phyloP scores from a whole-genome alignment of 1,139 yeast genomes.

The Arxiozyma heterogenica region DNA sequence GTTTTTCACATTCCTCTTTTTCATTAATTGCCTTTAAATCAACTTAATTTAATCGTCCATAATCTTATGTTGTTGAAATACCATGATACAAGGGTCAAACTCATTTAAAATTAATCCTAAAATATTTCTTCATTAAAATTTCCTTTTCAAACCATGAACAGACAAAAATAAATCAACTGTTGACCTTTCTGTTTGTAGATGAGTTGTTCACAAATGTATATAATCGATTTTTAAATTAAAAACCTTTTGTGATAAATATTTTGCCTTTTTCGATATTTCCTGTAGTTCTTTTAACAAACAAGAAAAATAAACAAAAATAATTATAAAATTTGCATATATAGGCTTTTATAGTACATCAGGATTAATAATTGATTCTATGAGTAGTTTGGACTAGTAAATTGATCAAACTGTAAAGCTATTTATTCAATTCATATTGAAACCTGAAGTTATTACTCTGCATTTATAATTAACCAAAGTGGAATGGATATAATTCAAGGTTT shows the following conservation, averaged over 20 bases:
- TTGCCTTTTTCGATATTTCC: neutral
- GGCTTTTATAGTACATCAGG: too few relatives aligned
- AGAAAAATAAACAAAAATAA: too few relatives aligned
- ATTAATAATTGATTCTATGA: too few relatives aligned
- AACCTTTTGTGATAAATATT: neutral
- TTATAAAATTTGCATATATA: too few relatives aligned
- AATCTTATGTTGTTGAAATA: too few relatives aligned
- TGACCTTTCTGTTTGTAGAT: neutral
- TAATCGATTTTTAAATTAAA: too few relatives aligned
- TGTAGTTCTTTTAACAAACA: too few relatives aligned
- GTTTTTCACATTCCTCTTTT: neutral
- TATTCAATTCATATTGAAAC: neutral
- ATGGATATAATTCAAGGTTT: constrained; percentile 45
- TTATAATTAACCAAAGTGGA: neutral
- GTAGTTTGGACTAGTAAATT: too few relatives aligned
- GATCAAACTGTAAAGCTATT: neutral
- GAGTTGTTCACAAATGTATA: too few relatives aligned
- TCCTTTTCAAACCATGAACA: neutral
- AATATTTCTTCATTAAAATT: too few relatives aligned
- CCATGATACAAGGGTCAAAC: neutral
- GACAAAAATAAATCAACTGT: neutral
- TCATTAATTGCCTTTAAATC: neutral
- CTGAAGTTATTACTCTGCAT: neutral
- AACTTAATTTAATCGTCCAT: too few relatives aligned
- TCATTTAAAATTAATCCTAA: neutral